A percentile compares a stretch with the other conserved stretches of the same genome.
These are phyloP conservation scores for Ilyonectria robusta DNA, from an alignment of 2,329 filamentous ascomycete species.

Conservation along the genomic window DNA sequence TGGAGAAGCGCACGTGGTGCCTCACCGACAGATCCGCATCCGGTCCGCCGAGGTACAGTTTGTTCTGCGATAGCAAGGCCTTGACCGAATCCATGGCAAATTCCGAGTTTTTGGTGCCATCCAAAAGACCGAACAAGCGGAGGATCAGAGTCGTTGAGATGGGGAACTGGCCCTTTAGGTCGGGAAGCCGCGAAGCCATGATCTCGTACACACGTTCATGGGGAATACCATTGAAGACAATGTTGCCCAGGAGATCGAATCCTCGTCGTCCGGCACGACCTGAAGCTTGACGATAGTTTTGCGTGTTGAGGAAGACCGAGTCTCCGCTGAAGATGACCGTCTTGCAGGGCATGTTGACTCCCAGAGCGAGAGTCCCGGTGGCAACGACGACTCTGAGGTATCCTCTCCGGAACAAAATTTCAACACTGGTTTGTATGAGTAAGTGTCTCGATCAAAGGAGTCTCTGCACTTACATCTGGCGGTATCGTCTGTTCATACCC, in stretches of 20 bases:
- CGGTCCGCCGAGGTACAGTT: slow-evolving; percentile 78
- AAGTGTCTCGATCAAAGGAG: no score
- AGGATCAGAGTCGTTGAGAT: slow-evolving; percentile 81
- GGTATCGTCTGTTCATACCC: slow-evolving; percentile 83
- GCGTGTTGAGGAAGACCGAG: slow-evolving; percentile 78
- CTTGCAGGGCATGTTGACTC: slow-evolving; percentile 89
- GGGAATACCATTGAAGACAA: slow-evolving; percentile 80
- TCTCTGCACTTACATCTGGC: slow-evolving; percentile 67
- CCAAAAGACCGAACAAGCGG: slow-evolving; percentile 75
- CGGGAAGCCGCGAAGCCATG: slow-evolving; percentile 80
- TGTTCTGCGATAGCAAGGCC: slow-evolving; percentile 77
- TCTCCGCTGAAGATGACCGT: slow-evolving; percentile 85
- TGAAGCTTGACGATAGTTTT: slow-evolving; percentile 83
- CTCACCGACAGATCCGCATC: slow-evolving; percentile 78
- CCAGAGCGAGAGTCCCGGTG: slow-evolving; percentile 81
- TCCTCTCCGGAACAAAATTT: slow-evolving; percentile 81
- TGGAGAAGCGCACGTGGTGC: slow-evolving; percentile 84
- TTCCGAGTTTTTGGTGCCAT: slow-evolving; percentile 74
- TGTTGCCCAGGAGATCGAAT: slow-evolving; percentile 85
- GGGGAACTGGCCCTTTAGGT: slow-evolving; percentile 83
- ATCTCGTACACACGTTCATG: slow-evolving; percentile 75
- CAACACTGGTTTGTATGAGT: slow-evolving; percentile 63
- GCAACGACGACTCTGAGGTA: slow-evolving; percentile 80
- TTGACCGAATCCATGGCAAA: slow-evolving; percentile 75
- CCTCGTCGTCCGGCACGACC: slow-evolving; percentile 85